These are phyloP conservation scores for Nigrospora sphaerica DNA, from an alignment of 2,329 filamentous ascomycete genomes.

Conservation along the genomic window DNA sequence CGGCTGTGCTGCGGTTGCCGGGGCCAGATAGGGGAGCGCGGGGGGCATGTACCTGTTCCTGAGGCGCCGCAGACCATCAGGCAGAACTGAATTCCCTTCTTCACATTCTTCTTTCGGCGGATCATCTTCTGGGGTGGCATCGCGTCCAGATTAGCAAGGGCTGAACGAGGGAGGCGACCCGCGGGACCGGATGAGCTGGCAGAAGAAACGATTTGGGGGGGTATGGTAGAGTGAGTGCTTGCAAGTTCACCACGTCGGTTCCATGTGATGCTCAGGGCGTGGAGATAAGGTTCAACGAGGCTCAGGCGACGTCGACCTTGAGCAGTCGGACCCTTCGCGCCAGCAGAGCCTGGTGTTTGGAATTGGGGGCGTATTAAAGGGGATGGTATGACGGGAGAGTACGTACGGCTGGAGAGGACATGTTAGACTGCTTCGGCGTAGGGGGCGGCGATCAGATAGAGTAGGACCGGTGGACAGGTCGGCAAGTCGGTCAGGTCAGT, in stretches of 20 bases:
- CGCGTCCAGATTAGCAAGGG: neutral
- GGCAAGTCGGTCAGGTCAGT: too few species aligned
- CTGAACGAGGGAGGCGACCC: too few species aligned
- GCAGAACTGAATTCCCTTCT: conserved; percentile 99
- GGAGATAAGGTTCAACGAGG: too few species aligned
- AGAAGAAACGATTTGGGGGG: too few species aligned
- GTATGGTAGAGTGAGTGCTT: too few species aligned
- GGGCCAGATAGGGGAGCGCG: neutral
- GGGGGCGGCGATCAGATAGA: neutral
- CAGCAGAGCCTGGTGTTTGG: too few species aligned
- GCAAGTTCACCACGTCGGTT: too few species aligned
- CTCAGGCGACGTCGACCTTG: too few species aligned
- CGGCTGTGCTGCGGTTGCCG: neutral
- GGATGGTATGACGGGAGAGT: conserved; percentile 3
- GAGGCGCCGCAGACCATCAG: conserved; percentile 99
- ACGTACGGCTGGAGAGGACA: conserved; percentile 28
- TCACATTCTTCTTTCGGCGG: conserved; percentile 99
- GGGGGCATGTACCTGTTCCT: conserved; percentile 71
- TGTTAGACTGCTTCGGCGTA: conserved; percentile 19
- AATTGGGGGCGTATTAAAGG: neutral
- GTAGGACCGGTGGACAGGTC: too few species aligned
- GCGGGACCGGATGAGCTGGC: too few species aligned
- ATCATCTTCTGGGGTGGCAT: conserved; percentile 71
- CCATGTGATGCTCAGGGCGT: too few species aligned
- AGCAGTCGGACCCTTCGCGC: too few species aligned